Evolutionary conservation across 371 early-diverging fungal genomes (phyloP), one percentile per base, ranked within the genome.

Genomic region (Mortierella sp.): DNA sequence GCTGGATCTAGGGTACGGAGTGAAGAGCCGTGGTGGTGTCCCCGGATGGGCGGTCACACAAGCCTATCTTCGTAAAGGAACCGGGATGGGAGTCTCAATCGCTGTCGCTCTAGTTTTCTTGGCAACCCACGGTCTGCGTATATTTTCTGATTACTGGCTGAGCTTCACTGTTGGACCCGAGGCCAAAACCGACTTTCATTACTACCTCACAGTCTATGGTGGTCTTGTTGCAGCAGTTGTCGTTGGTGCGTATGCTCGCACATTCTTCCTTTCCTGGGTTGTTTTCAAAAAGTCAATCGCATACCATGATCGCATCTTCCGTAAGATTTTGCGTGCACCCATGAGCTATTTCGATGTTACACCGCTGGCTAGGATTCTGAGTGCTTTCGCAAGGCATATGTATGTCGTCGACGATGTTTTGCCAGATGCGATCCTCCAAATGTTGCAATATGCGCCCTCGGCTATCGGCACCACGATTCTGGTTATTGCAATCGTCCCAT

Each of bases 281-380:
- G 83, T 85, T 17, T 58, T 86, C 40, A 68, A 61, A 19, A 89
- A 89, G 70, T 76, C 85, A 28, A 40, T 72, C 5, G 64, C 86
- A 6, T 83, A 89, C 57, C 91, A 92, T 71, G 83, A 86, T 26
- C 72, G 84, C 7, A 85, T 89, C 55, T 86, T 88, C 68, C 62
- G 76, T 63, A 81, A 75, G 70, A 77, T 86, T 13, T 13, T 91
- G 80, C 88, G 86, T 37, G 89, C 93, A 8, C 94, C 94, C 12
- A 93, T 93, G 91, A 76, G 86, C 5, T 95, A 90, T 76, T 96
- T 93, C 72, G 95, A 94, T 65, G 84, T 87, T 5, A 94, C 93
- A 2, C 96, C 93, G 3, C 79, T 92, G n/a, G 94, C 94, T 37
- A 87, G 89, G 35, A 92, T 94, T 59, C 68, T 95, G 59, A 86